Percentiles rank a stretch among this genome's conserved stretches.
phyloP scores from a whole-genome alignment of 2,329 filamentous ascomycete genomes.

The Myotisia sp. region DNA sequence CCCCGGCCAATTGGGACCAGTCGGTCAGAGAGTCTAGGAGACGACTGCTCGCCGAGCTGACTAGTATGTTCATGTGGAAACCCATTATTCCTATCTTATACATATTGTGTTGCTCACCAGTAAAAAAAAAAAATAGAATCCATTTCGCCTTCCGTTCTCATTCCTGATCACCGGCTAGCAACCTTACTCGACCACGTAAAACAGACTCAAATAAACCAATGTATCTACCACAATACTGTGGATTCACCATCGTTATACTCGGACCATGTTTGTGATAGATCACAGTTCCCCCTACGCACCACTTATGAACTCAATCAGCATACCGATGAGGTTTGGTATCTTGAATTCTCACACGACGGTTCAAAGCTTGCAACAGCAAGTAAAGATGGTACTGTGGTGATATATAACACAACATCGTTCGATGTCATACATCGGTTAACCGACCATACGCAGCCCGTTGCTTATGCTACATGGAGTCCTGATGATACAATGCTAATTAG shows the following conservation, averaged over 20 bases:
- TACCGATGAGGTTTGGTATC: slow-evolving; percentile 75
- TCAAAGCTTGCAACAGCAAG: slow-evolving; percentile 70
- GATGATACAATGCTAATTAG: slow-evolving; percentile 77
- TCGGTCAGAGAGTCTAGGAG: slow-evolving; percentile 60
- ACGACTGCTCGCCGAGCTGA: slow-evolving; percentile 63
- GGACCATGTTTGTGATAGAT: slow-evolving; percentile 70
- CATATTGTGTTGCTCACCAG: no score
- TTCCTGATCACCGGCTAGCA: slow-evolving; percentile 79
- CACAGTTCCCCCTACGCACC: slow-evolving; percentile 61
- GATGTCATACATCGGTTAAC: slow-evolving; percentile 46
- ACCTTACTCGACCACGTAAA: slow-evolving; percentile 72
- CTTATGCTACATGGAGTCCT: slow-evolving; percentile 79
- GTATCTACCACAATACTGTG: slow-evolving; percentile 75
- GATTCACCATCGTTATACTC: slow-evolving; percentile 71
- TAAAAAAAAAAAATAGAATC: no score
- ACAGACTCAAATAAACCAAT: slow-evolving; percentile 64
- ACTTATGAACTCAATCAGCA: slow-evolving; percentile 59
- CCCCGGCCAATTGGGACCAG: slow-evolving; percentile 73
- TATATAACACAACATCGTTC: slow-evolving; percentile 68
- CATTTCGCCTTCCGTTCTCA: slow-evolving; percentile 93
- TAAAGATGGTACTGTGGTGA: slow-evolving; percentile 56
- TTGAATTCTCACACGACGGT: slow-evolving; percentile 82
- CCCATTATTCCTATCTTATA: no score
- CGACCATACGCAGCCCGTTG: slow-evolving; percentile 57
- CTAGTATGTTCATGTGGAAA: slow-evolving; percentile 44